Evolutionary conservation across 2,329 filamentous ascomycete species (phyloP).

Genomic region (Emmonsiellopsis sp.): DNA sequence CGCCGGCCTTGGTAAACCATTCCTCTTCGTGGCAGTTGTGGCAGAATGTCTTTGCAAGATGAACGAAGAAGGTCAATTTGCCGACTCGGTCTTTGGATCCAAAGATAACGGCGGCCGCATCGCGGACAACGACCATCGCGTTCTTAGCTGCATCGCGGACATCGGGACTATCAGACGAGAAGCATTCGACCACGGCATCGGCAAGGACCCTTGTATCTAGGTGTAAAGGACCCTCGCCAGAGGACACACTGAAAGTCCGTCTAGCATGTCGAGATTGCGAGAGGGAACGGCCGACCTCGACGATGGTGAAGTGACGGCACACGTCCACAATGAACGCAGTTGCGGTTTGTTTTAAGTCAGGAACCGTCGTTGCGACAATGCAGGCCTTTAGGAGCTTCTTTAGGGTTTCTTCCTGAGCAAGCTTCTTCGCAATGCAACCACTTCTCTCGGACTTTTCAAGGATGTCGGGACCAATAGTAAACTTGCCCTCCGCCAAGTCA

Average conservation of each 20-base stretch:
- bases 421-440: slow-evolving; percentile 77
- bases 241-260: slow-evolving; percentile 72
- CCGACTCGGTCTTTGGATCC: slow-evolving; percentile 63
- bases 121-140: slow-evolving; percentile 68
- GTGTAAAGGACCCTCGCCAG: slow-evolving; percentile 77
- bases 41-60: slow-evolving; percentile 74
- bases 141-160: slow-evolving; percentile 76
- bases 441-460: slow-evolving; percentile 69
- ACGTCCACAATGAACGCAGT: slow-evolving; percentile 67
- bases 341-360: slow-evolving; percentile 69
- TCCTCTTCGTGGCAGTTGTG: slow-evolving; percentile 96
- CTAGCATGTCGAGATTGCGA: slow-evolving; percentile 66
- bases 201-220: slow-evolving; percentile 81
- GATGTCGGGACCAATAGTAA: slow-evolving; percentile 57
- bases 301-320: slow-evolving; percentile 78
- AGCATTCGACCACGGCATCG: slow-evolving; percentile 79
- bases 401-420: slow-evolving; percentile 69
- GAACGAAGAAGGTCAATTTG: slow-evolving; percentile 72
- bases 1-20: slow-evolving; percentile 96
- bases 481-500: slow-evolving; percentile 65
- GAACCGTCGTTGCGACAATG: slow-evolving; percentile 74
- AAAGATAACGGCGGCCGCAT: slow-evolving; percentile 68
- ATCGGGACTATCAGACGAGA: slow-evolving; percentile 72
- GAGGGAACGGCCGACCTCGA: slow-evolving; percentile 81
- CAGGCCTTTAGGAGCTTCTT: slow-evolving; percentile 83